Base-by-base conservation (phyloP, 1,284 basidiomycete species). In the Anthracocystis panici-leucophaei region DNA sequence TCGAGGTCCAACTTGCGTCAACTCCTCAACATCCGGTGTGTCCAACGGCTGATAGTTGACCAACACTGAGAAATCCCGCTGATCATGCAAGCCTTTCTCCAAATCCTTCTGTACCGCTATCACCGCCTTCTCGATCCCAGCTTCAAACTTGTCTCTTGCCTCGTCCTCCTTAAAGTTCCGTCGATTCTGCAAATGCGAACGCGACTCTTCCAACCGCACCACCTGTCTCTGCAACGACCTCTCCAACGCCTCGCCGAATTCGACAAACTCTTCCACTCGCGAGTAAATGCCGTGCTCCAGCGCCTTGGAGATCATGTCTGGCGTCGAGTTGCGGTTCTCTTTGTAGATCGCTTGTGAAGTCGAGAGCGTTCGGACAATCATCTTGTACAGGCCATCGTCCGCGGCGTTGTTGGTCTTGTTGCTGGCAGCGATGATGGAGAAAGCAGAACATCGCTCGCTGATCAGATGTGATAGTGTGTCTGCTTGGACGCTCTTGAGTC, bases 211-310 rank as follows among this genome's bases (percentile, higher is more conserved):
- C 51, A 77, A 35, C 2, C 66, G 23, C 41, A 61, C 23, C 35
- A 77, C 48, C 58, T 75, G 75, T 2, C 74, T 52, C 31, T 77
- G 68, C 48, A 78, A 27, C 5, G 79, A 81, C 2, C 69, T 20
- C 16, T 79, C 71, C 20, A 81, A 21, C 48, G 65, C 57, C 55
- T 79, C 58, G 18, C 63, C 69, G 50, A 81, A 81, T 3, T 79
- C 75, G 45, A 81, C 63, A 49, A 81, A 78, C 46, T 81, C 79
- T 29, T 79, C 70, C 3, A 78, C 65, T 3, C 78, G 51, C 3
- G 79, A 81, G 50, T 72, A 81, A 44, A 72, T 81, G 14, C 76
- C 79, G 59, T 73, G 64, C 45, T 77, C 69, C n/a, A 79, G 50
- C 14, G 76, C 71, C 46, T 76, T 81, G 12, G 59, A 40, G 6